Base-by-base conservation (phyloP, 2,329 filamentous ascomycete genomes). In the Alternaria longipes region DNA sequence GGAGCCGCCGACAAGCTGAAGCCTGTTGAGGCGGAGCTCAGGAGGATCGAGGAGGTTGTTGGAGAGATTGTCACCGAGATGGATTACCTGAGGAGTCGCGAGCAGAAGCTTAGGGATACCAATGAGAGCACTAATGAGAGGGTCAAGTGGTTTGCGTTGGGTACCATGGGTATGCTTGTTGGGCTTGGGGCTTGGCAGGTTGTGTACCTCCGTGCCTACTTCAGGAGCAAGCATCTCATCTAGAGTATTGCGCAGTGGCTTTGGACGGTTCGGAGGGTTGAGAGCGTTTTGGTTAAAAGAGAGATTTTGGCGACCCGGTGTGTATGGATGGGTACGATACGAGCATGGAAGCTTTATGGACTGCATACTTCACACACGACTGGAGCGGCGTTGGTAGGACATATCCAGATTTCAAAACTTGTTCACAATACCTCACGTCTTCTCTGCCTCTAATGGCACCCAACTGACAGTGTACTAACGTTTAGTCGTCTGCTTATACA, bases 71-170 rank as follows among this genome's bases (percentile, higher is more conserved):
- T 97, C 50, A 81, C 81, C 65, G 94, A 98, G 86, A 97, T 99
- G 94, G 94, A 98, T 68, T 99, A 98, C 83, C 87, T 99, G 73
- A 88, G 95, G 68, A 74, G 81, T 40, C 88, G 95, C 73, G 95
- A 99, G 85, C 93, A 97, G 87, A 97, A 93, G 85, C 87, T 99
- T 73, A 87, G 95, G 79, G 94, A 99, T 83, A 99, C 95, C 71
- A 99, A 99, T 81, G 95, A 99, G 90, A 98, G 94, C 85, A 99
- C 95, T 69, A 99, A 99, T 83, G 95, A 91, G 82, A 89, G 95
- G 61, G 95, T 99, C 75, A 99, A 98, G 85, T 98, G 93, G 93
- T 99, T 99, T 81, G 94, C 94, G 50, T 89, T 97, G 79, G 89
- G 90, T 68, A 98, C 94, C 28, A 98, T 97, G 83, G 91, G 93